Evolutionary conservation across 2,329 filamentous ascomycete genomes (phyloP).

Genomic region (Ceratocystis alfenasii): DNA sequence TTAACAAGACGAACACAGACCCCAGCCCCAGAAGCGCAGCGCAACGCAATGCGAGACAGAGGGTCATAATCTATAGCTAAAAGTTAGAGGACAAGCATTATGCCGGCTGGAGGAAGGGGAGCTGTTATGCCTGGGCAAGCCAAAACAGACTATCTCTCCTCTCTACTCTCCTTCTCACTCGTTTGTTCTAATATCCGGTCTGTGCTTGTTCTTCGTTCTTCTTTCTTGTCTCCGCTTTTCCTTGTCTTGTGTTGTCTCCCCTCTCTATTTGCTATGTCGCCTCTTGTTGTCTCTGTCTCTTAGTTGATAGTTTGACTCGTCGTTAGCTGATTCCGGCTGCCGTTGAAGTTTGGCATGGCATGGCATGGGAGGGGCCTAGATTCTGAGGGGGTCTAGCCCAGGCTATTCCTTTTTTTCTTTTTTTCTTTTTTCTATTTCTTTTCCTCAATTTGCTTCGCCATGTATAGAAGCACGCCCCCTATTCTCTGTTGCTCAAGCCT

Average conservation of each 20-base stretch:
- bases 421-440: neutral
- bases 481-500: neutral
- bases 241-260: neutral
- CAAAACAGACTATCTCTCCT: neutral
- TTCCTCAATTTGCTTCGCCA: neutral
- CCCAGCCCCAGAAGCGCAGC: too few relatives aligned
- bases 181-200: neutral
- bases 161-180: neutral
- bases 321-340: constrained; percentile 8
- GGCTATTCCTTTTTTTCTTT: neutral
- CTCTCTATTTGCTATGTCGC: neutral
- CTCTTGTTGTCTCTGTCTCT: neutral
- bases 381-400: neutral
- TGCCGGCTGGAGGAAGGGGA: neutral
- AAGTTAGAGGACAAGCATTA: neutral
- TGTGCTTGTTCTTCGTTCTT: constrained; percentile 6
- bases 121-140: neutral
- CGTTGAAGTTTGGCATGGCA: constrained; percentile 3
- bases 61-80: too few relatives aligned
- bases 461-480: neutral
- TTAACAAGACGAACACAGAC: too few relatives aligned
- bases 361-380: neutral
- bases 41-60: too few relatives aligned
- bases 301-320: constrained; percentile 5
- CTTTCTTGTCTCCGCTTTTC: neutral